Conservation (phyloP, 495 filamentous ascomycete genomes). For the Penicillium macrosclerotiorum region DNA sequence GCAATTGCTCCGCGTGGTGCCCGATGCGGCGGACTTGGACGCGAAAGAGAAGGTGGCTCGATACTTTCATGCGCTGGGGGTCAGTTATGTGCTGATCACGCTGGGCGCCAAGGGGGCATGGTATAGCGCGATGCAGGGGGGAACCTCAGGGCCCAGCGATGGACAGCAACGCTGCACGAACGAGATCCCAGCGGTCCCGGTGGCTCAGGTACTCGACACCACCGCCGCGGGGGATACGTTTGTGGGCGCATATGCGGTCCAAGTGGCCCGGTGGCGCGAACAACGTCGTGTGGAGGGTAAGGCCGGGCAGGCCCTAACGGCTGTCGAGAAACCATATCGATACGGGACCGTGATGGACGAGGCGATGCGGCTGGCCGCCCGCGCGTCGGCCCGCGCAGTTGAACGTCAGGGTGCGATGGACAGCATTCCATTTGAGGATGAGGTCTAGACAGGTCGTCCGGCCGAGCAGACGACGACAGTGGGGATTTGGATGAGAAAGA, state of each 20-base stretch:
- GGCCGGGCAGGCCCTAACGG: conserved; percentile 30
- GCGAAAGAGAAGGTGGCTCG: conserved; percentile 48
- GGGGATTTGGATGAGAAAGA: background rate
- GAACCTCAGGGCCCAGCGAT: conserved; percentile 38
- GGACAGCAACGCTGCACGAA: conserved; percentile 35
- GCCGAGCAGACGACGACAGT: background rate
- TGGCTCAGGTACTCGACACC: conserved; percentile 77
- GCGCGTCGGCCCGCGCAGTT: conserved; percentile 73
- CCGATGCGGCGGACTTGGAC: conserved; percentile 46
- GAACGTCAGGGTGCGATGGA: conserved; percentile 78
- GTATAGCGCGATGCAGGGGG: conserved; percentile 49
- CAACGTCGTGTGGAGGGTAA: conserved; percentile 32
- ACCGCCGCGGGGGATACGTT: conserved; percentile 96
- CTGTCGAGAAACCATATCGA: conserved; percentile 42
- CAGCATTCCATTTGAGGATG: conserved; percentile 85
- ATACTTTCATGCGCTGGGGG: conserved; percentile 64
- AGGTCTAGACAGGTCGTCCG: conserved; percentile 45
- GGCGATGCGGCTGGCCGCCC: conserved; percentile 66
- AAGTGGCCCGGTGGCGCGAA: conserved; percentile 48
- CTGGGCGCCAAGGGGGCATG: conserved; percentile 72
- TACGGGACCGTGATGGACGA: conserved; percentile 53
- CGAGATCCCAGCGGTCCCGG: conserved; percentile 53
- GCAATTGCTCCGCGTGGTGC: conserved; percentile 28
- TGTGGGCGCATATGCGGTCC: conserved; percentile 81
- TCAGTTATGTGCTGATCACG: conserved; percentile 77